Evolutionary conservation across 768 basidiomycete species (phyloP).

Genomic region (Suillus decipiens): DNA sequence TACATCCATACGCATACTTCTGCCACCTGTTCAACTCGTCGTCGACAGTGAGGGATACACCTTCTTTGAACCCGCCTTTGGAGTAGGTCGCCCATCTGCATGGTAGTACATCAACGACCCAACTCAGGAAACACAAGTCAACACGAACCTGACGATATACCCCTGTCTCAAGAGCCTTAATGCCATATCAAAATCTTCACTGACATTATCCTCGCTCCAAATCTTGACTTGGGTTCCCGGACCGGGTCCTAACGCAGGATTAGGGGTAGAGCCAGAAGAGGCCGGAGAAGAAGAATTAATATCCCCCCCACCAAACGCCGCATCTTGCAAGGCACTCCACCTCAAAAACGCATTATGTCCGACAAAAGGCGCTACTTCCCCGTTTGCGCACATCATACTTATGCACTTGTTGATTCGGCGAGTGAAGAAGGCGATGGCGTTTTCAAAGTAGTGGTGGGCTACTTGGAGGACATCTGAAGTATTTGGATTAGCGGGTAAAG

Average conservation of each 20-base stretch:
- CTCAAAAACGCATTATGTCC: constrained; percentile 89
- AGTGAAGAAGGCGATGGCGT: constrained; percentile 87
- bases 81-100: constrained; percentile 77
- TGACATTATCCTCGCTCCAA: constrained; percentile 68
- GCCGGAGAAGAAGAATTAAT: background rate
- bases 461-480: constrained; percentile 81
- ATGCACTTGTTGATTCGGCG: constrained; percentile 83
- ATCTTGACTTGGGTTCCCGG: constrained; percentile 75
- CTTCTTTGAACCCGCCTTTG: constrained; percentile 86
- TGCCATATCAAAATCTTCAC: constrained; percentile 73
- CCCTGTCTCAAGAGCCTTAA: constrained; percentile 59
- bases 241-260: background rate
- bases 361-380: constrained; percentile 77
- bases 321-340: constrained; percentile 89
- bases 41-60: constrained; percentile 85
- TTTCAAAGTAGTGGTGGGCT: constrained; percentile 87
- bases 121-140: background rate
- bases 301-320: constrained; percentile 62
- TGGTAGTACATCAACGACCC: background rate
- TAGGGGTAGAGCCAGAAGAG: background rate
- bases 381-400: constrained; percentile 78
- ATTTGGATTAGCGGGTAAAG: background rate
- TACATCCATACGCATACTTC: constrained; percentile 76
- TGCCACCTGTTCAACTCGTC: constrained; percentile 95
- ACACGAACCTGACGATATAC: constrained; percentile 61